Conservation (phyloP, 2,329 filamentous ascomycete genomes). For the Rhytidhysteron rufulum region DNA sequence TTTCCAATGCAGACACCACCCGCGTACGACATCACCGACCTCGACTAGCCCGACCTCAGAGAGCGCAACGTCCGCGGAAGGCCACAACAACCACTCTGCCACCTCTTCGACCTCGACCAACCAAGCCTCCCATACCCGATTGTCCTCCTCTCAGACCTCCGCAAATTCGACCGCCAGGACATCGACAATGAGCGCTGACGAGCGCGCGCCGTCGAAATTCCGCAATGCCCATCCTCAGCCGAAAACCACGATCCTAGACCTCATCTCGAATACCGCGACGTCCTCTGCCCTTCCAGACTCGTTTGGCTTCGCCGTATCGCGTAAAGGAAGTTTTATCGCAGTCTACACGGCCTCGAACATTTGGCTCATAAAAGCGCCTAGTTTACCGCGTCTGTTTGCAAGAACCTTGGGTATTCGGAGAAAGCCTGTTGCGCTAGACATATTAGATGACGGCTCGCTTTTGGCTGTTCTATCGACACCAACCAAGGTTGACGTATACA, state of each 20-base stretch:
- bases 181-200: slow-evolving; percentile 28
- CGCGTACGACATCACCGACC: not conserved
- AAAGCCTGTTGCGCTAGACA: slow-evolving; percentile 59
- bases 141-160: slow-evolving; percentile 1
- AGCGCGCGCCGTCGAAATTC: slow-evolving; percentile 17
- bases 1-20: not conserved
- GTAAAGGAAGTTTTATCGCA: slow-evolving; percentile 33
- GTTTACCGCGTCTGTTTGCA: slow-evolving; percentile 33
- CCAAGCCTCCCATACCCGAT: not conserved
- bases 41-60: no score
- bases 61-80: not conserved
- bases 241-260: slow-evolving; percentile 31
- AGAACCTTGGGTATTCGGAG: slow-evolving; percentile 34
- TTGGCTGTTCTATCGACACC: slow-evolving; percentile 78
- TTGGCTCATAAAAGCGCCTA: slow-evolving; percentile 34
- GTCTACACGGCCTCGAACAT: slow-evolving; percentile 35
- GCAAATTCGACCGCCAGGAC: slow-evolving; percentile 23
- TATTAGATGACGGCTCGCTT: slow-evolving; percentile 71
- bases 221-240: slow-evolving; percentile 25
- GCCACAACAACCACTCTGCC: slow-evolving; percentile 1
- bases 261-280: slow-evolving; percentile 35
- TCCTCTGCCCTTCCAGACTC: slow-evolving; percentile 36
- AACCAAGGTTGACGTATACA: slow-evolving; percentile 84
- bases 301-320: slow-evolving; percentile 35
- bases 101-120: not conserved